phyloP scores from a whole-genome alignment of 2,329 filamentous ascomycete species.

The Phoma sp. region DNA sequence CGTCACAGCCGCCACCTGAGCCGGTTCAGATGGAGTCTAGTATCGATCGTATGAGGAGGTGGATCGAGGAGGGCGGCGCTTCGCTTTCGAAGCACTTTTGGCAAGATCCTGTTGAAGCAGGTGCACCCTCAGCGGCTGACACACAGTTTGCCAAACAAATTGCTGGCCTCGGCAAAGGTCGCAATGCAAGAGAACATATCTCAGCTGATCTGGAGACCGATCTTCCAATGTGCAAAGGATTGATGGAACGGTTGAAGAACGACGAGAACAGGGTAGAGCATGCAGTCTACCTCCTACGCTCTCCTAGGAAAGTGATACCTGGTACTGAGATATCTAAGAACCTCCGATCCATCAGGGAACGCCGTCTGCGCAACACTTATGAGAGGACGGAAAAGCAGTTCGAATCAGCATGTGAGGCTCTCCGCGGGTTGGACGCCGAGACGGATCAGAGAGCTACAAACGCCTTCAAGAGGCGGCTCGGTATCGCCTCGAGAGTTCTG shows the following conservation, averaged over 20 bases:
- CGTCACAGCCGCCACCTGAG: background rate
- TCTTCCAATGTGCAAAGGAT: slow-evolving; percentile 32
- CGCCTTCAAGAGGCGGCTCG: slow-evolving; percentile 32
- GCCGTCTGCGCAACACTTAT: slow-evolving; percentile 20
- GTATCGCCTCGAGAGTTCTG: slow-evolving; percentile 29
- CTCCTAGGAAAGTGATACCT: background rate
- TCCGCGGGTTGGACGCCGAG: slow-evolving; percentile 19
- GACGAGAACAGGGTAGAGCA: slow-evolving; percentile 29
- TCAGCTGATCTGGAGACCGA: slow-evolving; percentile 34
- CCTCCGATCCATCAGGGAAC: slow-evolving; percentile 6
- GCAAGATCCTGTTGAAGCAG: slow-evolving; percentile 40
- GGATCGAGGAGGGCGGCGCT: slow-evolving; percentile 36
- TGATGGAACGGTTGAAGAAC: slow-evolving; percentile 33
- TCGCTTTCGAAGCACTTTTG: slow-evolving; percentile 39
- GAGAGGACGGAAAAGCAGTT: slow-evolving; percentile 30
- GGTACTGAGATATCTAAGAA: slow-evolving; percentile 7
- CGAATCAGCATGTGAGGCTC: slow-evolving; percentile 20
- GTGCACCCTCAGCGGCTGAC: slow-evolving; percentile 28
- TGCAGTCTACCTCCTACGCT: slow-evolving; percentile 5
- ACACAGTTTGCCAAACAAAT: slow-evolving; percentile 29
- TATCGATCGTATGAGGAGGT: slow-evolving; percentile 38
- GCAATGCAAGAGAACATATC: slow-evolving; percentile 30
- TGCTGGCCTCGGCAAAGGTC: slow-evolving; percentile 29
- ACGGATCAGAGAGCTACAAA: slow-evolving; percentile 10
- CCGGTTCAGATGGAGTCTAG: slow-evolving; percentile 28